Conservation (phyloP, 2,329 filamentous ascomycete genomes). For the Phyllosticta citrichinensis region DNA sequence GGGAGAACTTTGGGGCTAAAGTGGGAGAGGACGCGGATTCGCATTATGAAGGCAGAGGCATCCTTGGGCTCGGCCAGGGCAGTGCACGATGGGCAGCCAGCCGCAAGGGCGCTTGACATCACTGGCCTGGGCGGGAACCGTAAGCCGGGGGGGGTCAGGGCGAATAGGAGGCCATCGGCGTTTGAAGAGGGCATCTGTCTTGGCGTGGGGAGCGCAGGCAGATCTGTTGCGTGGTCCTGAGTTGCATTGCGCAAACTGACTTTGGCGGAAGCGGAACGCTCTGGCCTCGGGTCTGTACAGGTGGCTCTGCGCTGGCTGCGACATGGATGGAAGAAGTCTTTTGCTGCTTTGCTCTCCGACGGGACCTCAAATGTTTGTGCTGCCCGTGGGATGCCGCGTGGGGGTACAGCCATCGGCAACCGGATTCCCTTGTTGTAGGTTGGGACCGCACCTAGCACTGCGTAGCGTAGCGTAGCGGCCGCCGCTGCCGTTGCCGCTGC, state of each 20-base stretch:
- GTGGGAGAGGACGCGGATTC: slow-evolving; percentile 4
- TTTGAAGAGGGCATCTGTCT: slow-evolving; percentile 12
- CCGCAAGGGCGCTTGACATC: slow-evolving; percentile 11
- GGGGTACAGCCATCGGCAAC: slow-evolving; percentile 8
- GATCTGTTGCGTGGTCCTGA: slow-evolving; percentile 13
- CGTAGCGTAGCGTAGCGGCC: not conserved
- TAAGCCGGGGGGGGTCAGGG: not conserved
- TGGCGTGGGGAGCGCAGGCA: slow-evolving; percentile 22
- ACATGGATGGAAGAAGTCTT: too few relatives aligned
- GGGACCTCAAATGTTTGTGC: too few relatives aligned
- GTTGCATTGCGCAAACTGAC: not conserved
- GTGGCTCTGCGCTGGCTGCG: not conserved
- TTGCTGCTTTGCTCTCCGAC: too few relatives aligned
- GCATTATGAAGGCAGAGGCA: not conserved
- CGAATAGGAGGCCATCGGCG: slow-evolving; percentile 12
- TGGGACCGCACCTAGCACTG: not conserved
- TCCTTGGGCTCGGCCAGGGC: not conserved
- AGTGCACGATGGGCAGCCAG: slow-evolving; percentile 2
- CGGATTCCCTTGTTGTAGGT: slow-evolving; percentile 1
- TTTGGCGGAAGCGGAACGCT: not conserved
- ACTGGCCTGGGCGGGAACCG: slow-evolving; percentile 2
- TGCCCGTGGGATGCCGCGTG: not conserved
- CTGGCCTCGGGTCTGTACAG: too few relatives aligned
- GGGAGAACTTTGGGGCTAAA: slow-evolving; percentile 1
- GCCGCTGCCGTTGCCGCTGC: not conserved